A percentile compares a stretch with the other conserved stretches of the same genome.
Conservation (phyloP, 164 flowering plant species). For the Tetracentron sinense region DNA sequence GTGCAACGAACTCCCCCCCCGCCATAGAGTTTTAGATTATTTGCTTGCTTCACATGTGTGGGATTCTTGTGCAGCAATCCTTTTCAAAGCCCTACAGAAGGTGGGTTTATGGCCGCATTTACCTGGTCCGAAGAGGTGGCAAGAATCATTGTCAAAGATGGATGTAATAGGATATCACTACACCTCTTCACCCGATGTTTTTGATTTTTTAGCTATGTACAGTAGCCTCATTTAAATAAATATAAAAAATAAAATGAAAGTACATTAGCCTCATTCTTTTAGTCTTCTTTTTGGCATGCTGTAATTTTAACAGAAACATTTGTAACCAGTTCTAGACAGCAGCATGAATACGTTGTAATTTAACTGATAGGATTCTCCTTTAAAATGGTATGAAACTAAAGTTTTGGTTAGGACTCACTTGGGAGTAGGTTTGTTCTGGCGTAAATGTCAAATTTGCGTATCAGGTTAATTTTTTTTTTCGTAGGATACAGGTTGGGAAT, state of each 20-base stretch:
- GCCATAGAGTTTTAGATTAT: background rate
- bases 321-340: background rate
- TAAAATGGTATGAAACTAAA: too few relatives aligned
- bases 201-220: background rate
- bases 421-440: too few relatives aligned
- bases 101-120: conserved; percentile 95
- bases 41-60: background rate
- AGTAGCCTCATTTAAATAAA: conserved; percentile 7
- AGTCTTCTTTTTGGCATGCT: background rate
- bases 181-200: background rate
- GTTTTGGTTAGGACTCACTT: background rate
- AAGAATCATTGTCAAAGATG: conserved; percentile 32
- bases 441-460: too few relatives aligned
- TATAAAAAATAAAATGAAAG: too few relatives aligned
- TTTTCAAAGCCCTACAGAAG: conserved; percentile 45
- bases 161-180: conserved; percentile 13
- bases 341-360: too few relatives aligned
- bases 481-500: too few relatives aligned
- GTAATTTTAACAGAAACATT: background rate
- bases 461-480: too few relatives aligned
- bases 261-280: background rate
- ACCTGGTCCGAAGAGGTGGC: conserved; percentile 53
- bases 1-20: background rate
- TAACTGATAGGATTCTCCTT: too few relatives aligned
- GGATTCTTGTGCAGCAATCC: conserved; percentile 48